Conservation (phyloP, 2,329 filamentous ascomycete genomes). For the Rachicladosporium sp. region DNA sequence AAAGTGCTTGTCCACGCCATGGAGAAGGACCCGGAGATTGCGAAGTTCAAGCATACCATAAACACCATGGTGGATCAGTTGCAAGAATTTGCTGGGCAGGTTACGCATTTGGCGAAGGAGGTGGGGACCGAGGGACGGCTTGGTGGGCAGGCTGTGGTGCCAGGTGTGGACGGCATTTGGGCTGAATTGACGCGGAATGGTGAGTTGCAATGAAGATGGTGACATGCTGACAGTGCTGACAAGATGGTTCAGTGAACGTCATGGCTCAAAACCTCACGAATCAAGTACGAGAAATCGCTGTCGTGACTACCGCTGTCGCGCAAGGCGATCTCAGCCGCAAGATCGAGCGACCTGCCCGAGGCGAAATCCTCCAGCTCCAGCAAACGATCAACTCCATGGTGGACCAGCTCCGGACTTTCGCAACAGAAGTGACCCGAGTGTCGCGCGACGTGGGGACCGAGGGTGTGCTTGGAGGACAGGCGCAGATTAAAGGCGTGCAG, state of each 20-base stretch:
- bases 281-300: slow-evolving; percentile 93
- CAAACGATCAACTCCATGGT: slow-evolving; percentile 68
- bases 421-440: slow-evolving; percentile 52
- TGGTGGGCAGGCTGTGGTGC: slow-evolving; percentile 84
- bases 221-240: slow-evolving; percentile 6
- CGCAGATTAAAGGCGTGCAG: slow-evolving; percentile 52
- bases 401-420: slow-evolving; percentile 52
- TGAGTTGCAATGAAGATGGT: slow-evolving; percentile 18
- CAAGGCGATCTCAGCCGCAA: slow-evolving; percentile 91
- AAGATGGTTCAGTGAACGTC: slow-evolving; percentile 58
- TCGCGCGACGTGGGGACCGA: slow-evolving; percentile 53
- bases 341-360: slow-evolving; percentile 84
- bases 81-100: slow-evolving; percentile 91
- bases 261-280: slow-evolving; percentile 98
- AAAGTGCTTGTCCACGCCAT: slow-evolving; percentile 91
- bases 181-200: slow-evolving; percentile 69
- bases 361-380: slow-evolving; percentile 89
- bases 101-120: slow-evolving; percentile 85
- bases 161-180: slow-evolving; percentile 92
- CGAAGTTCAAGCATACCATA: slow-evolving; percentile 93
- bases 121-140: slow-evolving; percentile 92
- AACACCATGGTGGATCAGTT: slow-evolving; percentile 99
- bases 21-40: slow-evolving; percentile 97
- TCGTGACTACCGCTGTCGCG: slow-evolving; percentile 90
- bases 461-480: slow-evolving; percentile 51